Evolutionary conservation across 768 basidiomycete genomes (phyloP).

Genomic region (Lenzites betulinus): DNA sequence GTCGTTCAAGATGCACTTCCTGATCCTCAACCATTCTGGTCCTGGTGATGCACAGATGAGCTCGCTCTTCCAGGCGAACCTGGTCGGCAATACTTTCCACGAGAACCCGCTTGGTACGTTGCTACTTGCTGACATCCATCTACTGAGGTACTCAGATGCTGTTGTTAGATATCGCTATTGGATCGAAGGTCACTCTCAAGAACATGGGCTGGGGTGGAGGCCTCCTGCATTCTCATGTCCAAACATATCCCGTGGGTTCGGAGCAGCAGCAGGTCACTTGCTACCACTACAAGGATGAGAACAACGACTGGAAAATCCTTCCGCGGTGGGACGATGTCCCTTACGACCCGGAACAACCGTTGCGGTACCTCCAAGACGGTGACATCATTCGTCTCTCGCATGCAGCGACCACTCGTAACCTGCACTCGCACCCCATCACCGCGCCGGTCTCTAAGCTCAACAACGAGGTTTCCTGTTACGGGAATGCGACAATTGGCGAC

Average conservation of each 20-base stretch:
- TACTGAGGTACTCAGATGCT: background rate
- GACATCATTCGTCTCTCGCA: conserved; percentile 85
- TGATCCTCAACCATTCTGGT: conserved; percentile 91
- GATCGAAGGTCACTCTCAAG: conserved; percentile 90
- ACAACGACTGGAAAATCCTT: conserved; percentile 87
- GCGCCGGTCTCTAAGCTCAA: conserved; percentile 90
- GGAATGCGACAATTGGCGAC: conserved; percentile 88
- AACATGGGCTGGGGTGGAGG: conserved; percentile 99
- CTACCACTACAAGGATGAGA: conserved; percentile 99
- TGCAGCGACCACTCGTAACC: conserved; percentile 78
- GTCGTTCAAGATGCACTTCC: conserved; percentile 95
- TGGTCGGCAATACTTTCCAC: conserved; percentile 93
- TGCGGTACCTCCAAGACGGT: conserved; percentile 74
- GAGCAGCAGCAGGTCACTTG: conserved; percentile 96
- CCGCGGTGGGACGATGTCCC: conserved; percentile 78
- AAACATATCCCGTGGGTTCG: conserved; percentile 90
- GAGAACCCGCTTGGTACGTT: conserved; percentile 79
- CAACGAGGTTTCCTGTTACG: conserved; percentile 93
- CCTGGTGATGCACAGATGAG: conserved; percentile 99
- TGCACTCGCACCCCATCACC: conserved; percentile 88
- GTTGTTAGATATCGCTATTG: conserved; percentile 76
- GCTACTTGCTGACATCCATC: background rate
- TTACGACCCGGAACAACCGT: conserved; percentile 64
- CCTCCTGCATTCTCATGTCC: conserved; percentile 94
- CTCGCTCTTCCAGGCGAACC: conserved; percentile 95